A percentile compares a stretch with the other conserved stretches of the same genome.
These are phyloP conservation scores for Fomitopsis pulvina DNA, from an alignment of 768 basidiomycete genomes.

Conservation along the genomic window DNA sequence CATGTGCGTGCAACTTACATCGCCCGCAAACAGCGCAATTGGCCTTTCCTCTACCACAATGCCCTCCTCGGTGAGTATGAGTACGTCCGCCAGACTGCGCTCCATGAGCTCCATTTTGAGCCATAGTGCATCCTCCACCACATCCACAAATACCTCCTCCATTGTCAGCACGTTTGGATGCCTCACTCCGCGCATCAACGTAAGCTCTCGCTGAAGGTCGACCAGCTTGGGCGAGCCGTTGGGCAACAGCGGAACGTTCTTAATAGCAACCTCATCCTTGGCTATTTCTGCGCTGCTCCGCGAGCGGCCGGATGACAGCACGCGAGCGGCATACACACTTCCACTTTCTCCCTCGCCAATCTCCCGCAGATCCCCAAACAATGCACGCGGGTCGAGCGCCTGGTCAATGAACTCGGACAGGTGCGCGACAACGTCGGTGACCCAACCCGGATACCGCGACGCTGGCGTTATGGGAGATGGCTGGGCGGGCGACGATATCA, in stretches of 20 bases:
- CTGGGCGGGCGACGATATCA: slow-evolving; percentile 14
- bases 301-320: slow-evolving; percentile 11
- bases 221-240: slow-evolving; percentile 54
- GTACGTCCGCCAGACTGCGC: slow-evolving; percentile 76
- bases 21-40: slow-evolving; percentile 68
- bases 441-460: slow-evolving; percentile 56
- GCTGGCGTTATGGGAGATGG: slow-evolving; percentile 36
- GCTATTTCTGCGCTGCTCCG: slow-evolving; percentile 1
- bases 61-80: slow-evolving; percentile 55
- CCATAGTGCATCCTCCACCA: slow-evolving; percentile 56
- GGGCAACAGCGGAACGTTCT: slow-evolving; percentile 57
- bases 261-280: slow-evolving; percentile 45
- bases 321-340: slow-evolving; percentile 47
- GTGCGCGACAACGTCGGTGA: slow-evolving; percentile 51
- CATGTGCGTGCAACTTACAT: slow-evolving; percentile 44
- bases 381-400: slow-evolving; percentile 50
- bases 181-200: slow-evolving; percentile 46
- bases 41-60: slow-evolving; percentile 60
- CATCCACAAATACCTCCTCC: slow-evolving; percentile 66
- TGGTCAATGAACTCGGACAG: slow-evolving; percentile 61
- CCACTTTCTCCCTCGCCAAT: slow-evolving; percentile 84
- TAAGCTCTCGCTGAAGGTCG: slow-evolving; percentile 57
- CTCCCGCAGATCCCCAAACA: slow-evolving; percentile 65
- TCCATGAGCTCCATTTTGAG: slow-evolving; percentile 91
- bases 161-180: slow-evolving; percentile 61